Percentiles rank a stretch among this genome's conserved stretches.
phyloP scores from a whole-genome alignment of 495 filamentous ascomycete species.

The Talaromyces ruber region DNA sequence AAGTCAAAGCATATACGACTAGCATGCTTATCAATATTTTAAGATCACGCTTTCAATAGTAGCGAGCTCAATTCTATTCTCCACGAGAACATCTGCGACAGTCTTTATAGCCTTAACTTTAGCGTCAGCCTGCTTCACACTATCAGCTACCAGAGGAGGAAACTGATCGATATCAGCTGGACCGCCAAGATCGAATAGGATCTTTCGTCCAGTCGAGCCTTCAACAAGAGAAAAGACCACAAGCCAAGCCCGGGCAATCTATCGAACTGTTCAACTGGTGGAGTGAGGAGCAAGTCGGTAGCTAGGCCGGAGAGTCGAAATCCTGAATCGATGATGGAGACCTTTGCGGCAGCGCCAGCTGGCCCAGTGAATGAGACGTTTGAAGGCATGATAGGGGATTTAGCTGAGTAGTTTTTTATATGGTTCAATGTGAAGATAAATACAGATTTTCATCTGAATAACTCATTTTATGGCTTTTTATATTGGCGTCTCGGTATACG shows the following conservation, averaged over 20 bases:
- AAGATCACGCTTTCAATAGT: constrained; percentile 51
- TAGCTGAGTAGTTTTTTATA: background rate
- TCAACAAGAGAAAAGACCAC: constrained; percentile 51
- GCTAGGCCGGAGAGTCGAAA: constrained; percentile 23
- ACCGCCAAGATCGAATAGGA: constrained; percentile 53
- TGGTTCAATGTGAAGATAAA: background rate
- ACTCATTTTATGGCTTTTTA: background rate
- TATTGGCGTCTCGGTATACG: background rate
- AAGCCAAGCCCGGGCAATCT: constrained; percentile 27
- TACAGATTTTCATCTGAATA: background rate
- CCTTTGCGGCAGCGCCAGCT: constrained; percentile 8
- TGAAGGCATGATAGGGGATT: background rate
- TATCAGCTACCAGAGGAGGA: constrained; percentile 21
- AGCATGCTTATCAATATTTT: constrained; percentile 15
- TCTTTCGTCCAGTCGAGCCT: constrained; percentile 32
- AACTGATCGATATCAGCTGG: constrained; percentile 41
- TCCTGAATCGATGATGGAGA: constrained; percentile 49
- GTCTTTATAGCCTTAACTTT: constrained; percentile 33
- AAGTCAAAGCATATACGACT: background rate
- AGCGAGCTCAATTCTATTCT: constrained; percentile 30
- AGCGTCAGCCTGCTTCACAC: constrained; percentile 14
- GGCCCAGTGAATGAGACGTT: background rate
- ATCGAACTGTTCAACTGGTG: constrained; percentile 31
- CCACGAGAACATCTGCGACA: constrained; percentile 40
- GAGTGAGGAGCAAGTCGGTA: constrained; percentile 26